These are phyloP conservation scores for Malassezia dermatis DNA, from an alignment of 1,284 basidiomycete genomes.

Conservation along the genomic window DNA sequence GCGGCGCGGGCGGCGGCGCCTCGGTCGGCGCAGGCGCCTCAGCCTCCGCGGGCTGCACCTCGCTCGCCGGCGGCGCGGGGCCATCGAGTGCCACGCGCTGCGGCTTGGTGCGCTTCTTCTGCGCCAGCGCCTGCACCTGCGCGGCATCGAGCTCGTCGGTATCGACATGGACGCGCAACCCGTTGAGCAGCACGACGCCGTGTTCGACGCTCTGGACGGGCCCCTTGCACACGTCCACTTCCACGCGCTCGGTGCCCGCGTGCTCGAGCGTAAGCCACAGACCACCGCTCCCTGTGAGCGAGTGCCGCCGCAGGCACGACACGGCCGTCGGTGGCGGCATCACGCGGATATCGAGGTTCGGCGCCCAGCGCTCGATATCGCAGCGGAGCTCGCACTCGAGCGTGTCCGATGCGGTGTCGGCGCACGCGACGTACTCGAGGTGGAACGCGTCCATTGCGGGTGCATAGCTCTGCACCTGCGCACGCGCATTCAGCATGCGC, in stretches of 20 bases:
- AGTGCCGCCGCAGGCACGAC: slow-evolving; percentile 73
- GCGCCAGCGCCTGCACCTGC: slow-evolving; percentile 73
- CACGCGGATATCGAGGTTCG: slow-evolving; percentile 75
- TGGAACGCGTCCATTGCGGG: slow-evolving; percentile 72
- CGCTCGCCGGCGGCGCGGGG: not conserved
- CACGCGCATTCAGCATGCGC: slow-evolving; percentile 66
- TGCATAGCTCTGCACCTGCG: slow-evolving; percentile 67
- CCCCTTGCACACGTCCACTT: slow-evolving; percentile 62
- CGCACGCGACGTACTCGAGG: slow-evolving; percentile 65
- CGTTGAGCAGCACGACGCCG: slow-evolving; percentile 77
- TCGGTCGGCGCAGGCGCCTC: not conserved
- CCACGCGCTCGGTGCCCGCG: slow-evolving; percentile 58
- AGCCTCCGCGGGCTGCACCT: not conserved
- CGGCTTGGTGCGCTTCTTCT: slow-evolving; percentile 77
- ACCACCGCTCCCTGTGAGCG: slow-evolving; percentile 74
- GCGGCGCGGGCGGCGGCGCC: not conserved
- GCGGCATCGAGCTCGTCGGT: slow-evolving; percentile 76
- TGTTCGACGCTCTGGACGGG: slow-evolving; percentile 53
- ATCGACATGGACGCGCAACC: slow-evolving; percentile 73
- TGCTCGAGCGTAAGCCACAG: slow-evolving; percentile 93
- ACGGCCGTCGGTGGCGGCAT: slow-evolving; percentile 84
- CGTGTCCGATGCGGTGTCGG: slow-evolving; percentile 48
- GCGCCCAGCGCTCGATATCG: slow-evolving; percentile 82
- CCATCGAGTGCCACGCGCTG: slow-evolving; percentile 77
- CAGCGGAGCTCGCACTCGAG: slow-evolving; percentile 91